These are phyloP conservation scores for Sextonia rubra DNA, from an alignment of 164 flowering plant species.

Conservation along the genomic window DNA sequence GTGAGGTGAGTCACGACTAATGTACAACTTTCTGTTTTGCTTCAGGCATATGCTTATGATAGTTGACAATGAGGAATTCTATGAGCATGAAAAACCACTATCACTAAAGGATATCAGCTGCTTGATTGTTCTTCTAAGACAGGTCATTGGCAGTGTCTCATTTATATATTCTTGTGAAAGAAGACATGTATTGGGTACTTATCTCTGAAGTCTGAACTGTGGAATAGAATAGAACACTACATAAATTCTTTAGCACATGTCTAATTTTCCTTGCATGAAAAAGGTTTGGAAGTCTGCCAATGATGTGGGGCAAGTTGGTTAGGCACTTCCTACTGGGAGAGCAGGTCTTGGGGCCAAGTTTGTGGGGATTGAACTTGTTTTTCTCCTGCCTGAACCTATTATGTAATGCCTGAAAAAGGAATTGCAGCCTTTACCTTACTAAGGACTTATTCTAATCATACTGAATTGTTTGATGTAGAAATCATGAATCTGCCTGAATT, in stretches of 20 bases:
- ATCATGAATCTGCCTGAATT: no score
- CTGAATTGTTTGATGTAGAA: no score
- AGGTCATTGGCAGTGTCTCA: conserved; percentile 40
- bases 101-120: conserved; percentile 64
- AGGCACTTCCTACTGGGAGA: no score
- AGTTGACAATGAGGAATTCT: conserved; percentile 94
- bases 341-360: no score
- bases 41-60: conserved; percentile 92
- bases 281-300: neutral
- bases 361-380: no score
- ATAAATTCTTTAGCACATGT: neutral
- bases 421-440: no score
- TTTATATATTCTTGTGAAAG: neutral
- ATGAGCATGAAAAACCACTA: conserved; percentile 90
- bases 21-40: neutral
- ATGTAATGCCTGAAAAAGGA: no score
- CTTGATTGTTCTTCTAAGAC: conserved; percentile 72
- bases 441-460: no score
- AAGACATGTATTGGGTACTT: neutral
- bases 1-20: neutral
- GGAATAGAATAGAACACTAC: neutral
- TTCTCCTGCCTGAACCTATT: no score
- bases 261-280: neutral
- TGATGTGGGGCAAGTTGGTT: no score
- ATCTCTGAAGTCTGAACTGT: neutral